phyloP scores from a whole-genome alignment of 2,329 filamentous ascomycete species.

The Atkinsonella hypoxylon region DNA sequence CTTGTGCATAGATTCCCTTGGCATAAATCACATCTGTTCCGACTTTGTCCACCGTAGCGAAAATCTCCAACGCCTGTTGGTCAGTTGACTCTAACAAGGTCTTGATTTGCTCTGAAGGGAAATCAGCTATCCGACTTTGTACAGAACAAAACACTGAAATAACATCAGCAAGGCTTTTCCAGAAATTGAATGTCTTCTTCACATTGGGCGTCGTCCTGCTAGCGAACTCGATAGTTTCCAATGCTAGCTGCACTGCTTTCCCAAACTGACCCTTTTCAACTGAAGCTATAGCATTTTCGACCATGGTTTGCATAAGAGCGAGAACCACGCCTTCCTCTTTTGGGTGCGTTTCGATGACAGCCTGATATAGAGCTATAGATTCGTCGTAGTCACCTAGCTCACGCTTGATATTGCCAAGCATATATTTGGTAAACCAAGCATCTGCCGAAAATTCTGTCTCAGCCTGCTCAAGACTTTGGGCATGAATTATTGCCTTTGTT shows the following conservation, averaged over 20 bases:
- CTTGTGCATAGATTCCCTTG: conserved; percentile 31
- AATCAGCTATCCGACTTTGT: conserved; percentile 50
- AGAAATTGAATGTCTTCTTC: conserved; percentile 76
- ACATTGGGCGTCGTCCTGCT: conserved; percentile 46
- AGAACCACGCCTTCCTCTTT: conserved; percentile 79
- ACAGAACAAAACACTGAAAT: conserved; percentile 74
- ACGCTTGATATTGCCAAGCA: conserved; percentile 88
- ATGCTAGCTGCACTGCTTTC: conserved; percentile 61
- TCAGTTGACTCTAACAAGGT: conserved; percentile 44
- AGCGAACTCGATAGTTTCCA: conserved; percentile 57
- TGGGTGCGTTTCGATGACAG: conserved; percentile 55
- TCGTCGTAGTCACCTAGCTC: conserved; percentile 85
- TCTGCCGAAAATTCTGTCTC: conserved; percentile 44
- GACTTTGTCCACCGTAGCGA: conserved; percentile 59
- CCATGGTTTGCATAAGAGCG: conserved; percentile 75
- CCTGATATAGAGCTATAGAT: conserved; percentile 64
- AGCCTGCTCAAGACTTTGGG: conserved; percentile 58
- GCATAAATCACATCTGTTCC: conserved; percentile 32
- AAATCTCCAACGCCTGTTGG: conserved; percentile 43
- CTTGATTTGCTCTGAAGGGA: conserved; percentile 48
- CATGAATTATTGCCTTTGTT: conserved; percentile 78
- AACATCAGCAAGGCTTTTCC: conserved; percentile 85
- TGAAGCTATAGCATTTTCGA: conserved; percentile 67
- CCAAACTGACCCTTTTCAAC: conserved; percentile 80
- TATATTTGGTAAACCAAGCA: conserved; percentile 92